Conservation (phyloP, 1,139 yeast species). For the Wickerhamomyces sp. region DNA sequence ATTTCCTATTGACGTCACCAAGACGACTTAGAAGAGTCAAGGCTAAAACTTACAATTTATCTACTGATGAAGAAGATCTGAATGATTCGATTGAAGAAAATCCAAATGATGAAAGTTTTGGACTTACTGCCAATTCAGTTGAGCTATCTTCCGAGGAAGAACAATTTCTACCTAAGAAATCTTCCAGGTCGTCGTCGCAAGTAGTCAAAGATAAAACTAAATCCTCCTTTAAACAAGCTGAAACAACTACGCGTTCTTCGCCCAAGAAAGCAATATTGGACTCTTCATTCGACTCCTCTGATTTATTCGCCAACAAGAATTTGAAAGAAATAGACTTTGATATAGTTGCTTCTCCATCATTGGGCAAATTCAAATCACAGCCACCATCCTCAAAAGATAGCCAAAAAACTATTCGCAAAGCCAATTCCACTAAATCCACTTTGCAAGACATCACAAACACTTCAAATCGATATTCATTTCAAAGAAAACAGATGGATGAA, state of each 20-base stretch:
- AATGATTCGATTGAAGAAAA: neutral
- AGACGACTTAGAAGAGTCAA: conserved; percentile 4
- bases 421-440: neutral
- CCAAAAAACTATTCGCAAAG: neutral
- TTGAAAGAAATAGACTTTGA: conserved; percentile 7
- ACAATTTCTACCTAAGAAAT: conserved; percentile 8
- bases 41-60: conserved; percentile 2
- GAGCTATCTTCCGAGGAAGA: conserved; percentile 18
- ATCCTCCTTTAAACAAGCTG: neutral
- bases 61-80: neutral
- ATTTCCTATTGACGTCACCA: conserved; percentile 1
- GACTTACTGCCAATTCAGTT: conserved; percentile 19
- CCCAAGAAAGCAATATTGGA: conserved; percentile 20
- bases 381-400: neutral
- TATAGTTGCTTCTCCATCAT: neutral
- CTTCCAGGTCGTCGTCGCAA: conserved; percentile 4
- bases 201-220: neutral
- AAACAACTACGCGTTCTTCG: conserved; percentile 5
- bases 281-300: conserved; percentile 18
- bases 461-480: neutral
- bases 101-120: conserved; percentile 19
- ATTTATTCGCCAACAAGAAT: conserved; percentile 15
- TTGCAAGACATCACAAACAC: conserved; percentile 2
- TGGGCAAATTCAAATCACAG: neutral
- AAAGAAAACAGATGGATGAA: neutral